Conservation (phyloP, 352 stramenopile species). For the Saprolegnia parasitica region DNA sequence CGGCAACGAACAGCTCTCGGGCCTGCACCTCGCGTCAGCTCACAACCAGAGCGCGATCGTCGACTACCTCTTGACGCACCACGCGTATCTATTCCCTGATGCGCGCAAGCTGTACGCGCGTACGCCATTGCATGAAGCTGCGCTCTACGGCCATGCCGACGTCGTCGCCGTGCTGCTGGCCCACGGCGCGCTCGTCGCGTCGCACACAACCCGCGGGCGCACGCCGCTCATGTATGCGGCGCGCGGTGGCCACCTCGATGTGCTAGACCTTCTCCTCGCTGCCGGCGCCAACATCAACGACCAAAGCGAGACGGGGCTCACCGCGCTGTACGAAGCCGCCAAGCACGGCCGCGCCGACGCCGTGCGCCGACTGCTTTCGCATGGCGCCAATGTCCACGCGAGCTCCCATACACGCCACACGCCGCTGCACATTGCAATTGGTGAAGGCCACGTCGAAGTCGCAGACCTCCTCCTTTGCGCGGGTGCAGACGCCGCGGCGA, state of each 20-base stretch:
- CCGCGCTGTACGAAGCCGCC: conserved; percentile 58
- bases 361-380: conserved; percentile 41
- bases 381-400: conserved; percentile 53
- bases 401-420: conserved; percentile 59
- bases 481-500: conserved; percentile 55
- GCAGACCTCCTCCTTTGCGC: conserved; percentile 49
- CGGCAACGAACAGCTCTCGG: conserved; percentile 22
- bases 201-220: conserved; percentile 66
- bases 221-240: conserved; percentile 76
- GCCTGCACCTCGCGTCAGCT: conserved; percentile 19
- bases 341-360: conserved; percentile 52
- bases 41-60: conserved; percentile 7
- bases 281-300: conserved; percentile 57
- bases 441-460: conserved; percentile 43
- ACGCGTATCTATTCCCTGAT: conserved; percentile 31
- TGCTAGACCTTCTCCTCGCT: conserved; percentile 30
- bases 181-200: conserved; percentile 61
- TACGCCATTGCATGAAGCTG: conserved; percentile 69
- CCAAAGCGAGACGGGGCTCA: conserved; percentile 76
- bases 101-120: conserved; percentile 60
- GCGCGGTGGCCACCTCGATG: conserved; percentile 44
- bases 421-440: conserved; percentile 63
- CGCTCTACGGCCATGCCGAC: conserved; percentile 53
- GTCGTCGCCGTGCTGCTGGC: conserved; percentile 49
- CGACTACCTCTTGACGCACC: conserved; percentile 14